Conservation (phyloP, 73 alveolate species). For the Tetrahymena malaccensis region DNA sequence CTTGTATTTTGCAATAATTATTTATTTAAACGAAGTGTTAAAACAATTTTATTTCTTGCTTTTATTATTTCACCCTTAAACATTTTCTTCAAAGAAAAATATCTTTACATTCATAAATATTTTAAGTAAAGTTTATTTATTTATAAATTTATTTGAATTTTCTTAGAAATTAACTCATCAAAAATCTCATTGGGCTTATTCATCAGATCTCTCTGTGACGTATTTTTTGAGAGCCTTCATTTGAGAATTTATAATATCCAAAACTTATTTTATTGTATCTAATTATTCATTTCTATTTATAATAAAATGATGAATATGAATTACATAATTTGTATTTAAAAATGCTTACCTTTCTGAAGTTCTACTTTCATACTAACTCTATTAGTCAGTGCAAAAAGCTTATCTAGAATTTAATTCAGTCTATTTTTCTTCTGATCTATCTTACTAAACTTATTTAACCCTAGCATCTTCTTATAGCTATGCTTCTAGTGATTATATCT, state of each 20-base stretch:
- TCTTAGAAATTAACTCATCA: not conserved
- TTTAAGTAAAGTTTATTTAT: too few relatives aligned
- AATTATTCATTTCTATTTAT: not conserved
- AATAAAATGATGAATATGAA: not conserved
- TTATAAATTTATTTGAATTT: not conserved
- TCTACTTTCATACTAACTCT: not conserved
- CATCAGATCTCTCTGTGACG: not conserved
- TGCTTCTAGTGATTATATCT: not conserved
- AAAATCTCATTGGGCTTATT: not conserved
- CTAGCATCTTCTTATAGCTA: not conserved
- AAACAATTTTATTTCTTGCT: too few relatives aligned
- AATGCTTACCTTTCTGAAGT: not conserved
- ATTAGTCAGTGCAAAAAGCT: not conserved
- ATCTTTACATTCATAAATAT: not conserved
- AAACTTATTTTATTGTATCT: not conserved
- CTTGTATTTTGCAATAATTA: too few relatives aligned
- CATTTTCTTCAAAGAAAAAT: too few relatives aligned
- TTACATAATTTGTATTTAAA: not conserved
- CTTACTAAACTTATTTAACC: not conserved
- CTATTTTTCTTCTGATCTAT: not conserved
- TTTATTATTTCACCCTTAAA: too few relatives aligned
- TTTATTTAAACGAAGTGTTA: not conserved
- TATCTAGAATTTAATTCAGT: not conserved
- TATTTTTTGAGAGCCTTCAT: not conserved
- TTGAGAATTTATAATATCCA: not conserved